Evolutionary conservation across 257 asterid genomes (phyloP).

Genomic region (Nicotiana knightiana): DNA sequence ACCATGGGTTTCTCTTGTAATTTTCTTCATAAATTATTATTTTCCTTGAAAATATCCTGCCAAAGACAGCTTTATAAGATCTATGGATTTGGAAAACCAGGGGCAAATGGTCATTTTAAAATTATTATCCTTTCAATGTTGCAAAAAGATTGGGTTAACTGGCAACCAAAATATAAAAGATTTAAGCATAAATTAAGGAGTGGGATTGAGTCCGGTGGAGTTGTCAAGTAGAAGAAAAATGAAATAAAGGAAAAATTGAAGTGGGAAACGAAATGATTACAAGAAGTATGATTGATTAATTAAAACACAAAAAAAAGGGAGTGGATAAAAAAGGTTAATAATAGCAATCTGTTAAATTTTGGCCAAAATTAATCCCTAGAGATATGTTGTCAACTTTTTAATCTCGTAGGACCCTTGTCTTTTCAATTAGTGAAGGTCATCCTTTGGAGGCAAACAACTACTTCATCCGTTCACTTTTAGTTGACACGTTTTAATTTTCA

Average conservation of each 20-base stretch:
- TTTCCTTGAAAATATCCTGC: neutral
- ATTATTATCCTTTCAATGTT: neutral
- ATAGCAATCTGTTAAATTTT: neutral
- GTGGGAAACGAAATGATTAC: constrained; percentile 34
- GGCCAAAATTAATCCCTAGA: constrained; percentile 21
- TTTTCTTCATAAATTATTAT: neutral
- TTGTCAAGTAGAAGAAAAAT: neutral
- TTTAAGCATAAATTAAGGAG: neutral
- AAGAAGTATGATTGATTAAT: constrained; percentile 25
- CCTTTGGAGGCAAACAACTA: constrained; percentile 7
- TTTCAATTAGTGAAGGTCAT: neutral
- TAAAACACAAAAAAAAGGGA: constrained; percentile 11
- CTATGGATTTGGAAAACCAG: neutral
- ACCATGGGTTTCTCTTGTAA: accelerated
- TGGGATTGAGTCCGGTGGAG: neutral
- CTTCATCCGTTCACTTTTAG: too few relatives aligned
- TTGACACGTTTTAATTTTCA: too few relatives aligned
- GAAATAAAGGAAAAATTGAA: neutral
- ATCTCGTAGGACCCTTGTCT: constrained; percentile 13
- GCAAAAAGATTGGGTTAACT: neutral
- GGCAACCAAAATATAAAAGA: neutral
- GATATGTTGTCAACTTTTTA: constrained; percentile 8
- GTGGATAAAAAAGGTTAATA: constrained; percentile 18
- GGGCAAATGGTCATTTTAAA: neutral
- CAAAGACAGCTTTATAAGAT: neutral